Evolutionary conservation across 768 basidiomycete genomes (phyloP).

Genomic region (Trametes punicea): DNA sequence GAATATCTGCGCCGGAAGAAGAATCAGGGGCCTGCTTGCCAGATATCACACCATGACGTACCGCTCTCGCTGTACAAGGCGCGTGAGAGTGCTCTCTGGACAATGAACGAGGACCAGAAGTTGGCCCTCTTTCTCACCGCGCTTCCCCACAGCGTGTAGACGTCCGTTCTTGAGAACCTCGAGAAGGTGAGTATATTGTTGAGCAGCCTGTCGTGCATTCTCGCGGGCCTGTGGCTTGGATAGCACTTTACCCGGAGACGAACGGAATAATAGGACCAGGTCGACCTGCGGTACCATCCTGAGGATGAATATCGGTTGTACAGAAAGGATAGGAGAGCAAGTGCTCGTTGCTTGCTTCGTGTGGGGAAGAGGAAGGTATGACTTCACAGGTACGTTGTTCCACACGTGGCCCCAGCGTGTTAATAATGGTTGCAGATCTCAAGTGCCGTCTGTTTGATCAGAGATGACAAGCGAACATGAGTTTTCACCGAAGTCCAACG

Average conservation of each 20-base stretch:
- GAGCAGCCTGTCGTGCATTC: conserved; percentile 60
- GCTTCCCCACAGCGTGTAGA: conserved; percentile 66
- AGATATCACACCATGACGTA: conserved; percentile 33
- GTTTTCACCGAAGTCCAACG: no score
- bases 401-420: conserved; percentile 13
- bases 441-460: background rate
- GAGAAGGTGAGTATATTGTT: conserved; percentile 66
- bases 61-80: conserved; percentile 73
- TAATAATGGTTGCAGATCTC: no score
- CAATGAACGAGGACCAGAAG: conserved; percentile 76
- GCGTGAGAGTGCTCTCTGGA: conserved; percentile 54
- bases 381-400: conserved; percentile 15
- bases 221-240: conserved; percentile 63
- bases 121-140: conserved; percentile 74
- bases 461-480: no score
- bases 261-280: conserved; percentile 69
- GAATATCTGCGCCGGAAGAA: conserved; percentile 47
- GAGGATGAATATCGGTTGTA: background rate
- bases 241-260: conserved; percentile 43
- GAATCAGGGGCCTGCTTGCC: background rate
- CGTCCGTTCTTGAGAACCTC: conserved; percentile 58
- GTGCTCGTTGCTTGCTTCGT: background rate
- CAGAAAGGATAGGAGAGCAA: background rate
- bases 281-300: conserved; percentile 62
- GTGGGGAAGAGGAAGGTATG: conserved; percentile 1